A percentile compares a stretch with the other conserved stretches of the same genome.
Conservation (phyloP, 192 early-diverging fungal species). For the Backusella sp. region DNA sequence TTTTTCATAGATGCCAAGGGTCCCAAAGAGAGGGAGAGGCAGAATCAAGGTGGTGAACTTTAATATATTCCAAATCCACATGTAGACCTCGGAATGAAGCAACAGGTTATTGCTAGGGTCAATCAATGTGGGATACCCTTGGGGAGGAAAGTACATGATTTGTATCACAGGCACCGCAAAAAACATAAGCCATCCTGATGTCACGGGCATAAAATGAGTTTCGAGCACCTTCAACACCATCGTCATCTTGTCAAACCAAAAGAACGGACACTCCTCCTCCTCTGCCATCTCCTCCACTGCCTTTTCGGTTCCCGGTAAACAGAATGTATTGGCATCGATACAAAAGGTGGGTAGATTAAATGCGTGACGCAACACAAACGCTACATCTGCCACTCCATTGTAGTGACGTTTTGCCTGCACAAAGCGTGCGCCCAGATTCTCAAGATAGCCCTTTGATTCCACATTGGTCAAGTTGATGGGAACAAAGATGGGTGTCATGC, state of each 20-base stretch:
- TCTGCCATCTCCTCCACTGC: neutral
- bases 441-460: slow-evolving; percentile 48
- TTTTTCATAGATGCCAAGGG: slow-evolving; percentile 41
- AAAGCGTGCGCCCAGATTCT: slow-evolving; percentile 55
- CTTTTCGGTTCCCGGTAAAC: neutral
- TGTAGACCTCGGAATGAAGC: slow-evolving; percentile 35
- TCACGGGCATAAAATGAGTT: slow-evolving; percentile 48
- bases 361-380: slow-evolving; percentile 48
- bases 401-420: slow-evolving; percentile 67
- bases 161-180: slow-evolving; percentile 50
- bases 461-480: slow-evolving; percentile 64
- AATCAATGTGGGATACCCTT: slow-evolving; percentile 8
- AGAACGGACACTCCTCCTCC: slow-evolving; percentile 7
- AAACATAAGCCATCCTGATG: slow-evolving; percentile 53
- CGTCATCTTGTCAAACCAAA: slow-evolving; percentile 39
- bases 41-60: slow-evolving; percentile 39
- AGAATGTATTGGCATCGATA: neutral
- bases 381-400: slow-evolving; percentile 69
- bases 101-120: slow-evolving; percentile 38
- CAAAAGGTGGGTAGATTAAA: slow-evolving; percentile 7
- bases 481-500: slow-evolving; percentile 63
- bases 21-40: slow-evolving; percentile 47
- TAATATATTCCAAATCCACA: slow-evolving; percentile 38
- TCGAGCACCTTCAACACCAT: slow-evolving; percentile 46
- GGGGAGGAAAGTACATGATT: slow-evolving; percentile 37